Percentiles rank a stretch among this genome's conserved stretches.
These are phyloP conservation scores for Heritiera littoralis DNA, from an alignment of 345 rosid genomes.

Conservation along the genomic window DNA sequence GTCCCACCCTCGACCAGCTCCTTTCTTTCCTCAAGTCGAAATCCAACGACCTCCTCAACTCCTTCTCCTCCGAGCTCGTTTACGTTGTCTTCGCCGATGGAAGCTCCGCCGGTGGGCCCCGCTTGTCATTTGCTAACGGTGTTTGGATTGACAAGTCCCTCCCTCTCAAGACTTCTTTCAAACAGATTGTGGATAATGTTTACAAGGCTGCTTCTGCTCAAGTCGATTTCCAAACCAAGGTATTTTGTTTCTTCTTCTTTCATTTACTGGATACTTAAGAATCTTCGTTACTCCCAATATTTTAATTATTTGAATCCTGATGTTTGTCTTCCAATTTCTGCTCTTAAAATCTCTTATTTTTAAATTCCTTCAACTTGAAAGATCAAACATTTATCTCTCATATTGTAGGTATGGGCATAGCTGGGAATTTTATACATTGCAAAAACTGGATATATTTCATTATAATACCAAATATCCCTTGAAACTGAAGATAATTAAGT, in stretches of 20 bases:
- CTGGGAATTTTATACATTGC: not conserved
- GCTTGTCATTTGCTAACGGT: conserved; percentile 58
- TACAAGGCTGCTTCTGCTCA: conserved; percentile 64
- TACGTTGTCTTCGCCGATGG: conserved; percentile 69
- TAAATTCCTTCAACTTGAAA: not conserved
- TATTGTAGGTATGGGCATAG: not conserved
- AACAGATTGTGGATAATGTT: conserved; percentile 46
- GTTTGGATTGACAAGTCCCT: conserved; percentile 71
- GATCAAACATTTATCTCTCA: not conserved
- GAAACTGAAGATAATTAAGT: not conserved
- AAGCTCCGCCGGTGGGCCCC: conserved; percentile 65
- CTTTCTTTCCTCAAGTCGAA: conserved; percentile 71
- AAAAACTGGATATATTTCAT: not conserved
- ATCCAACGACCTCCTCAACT: conserved; percentile 51
- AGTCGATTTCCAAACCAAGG: conserved; percentile 80
- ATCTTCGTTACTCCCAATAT: not conserved
- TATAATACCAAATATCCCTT: not conserved
- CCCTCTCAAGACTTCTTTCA: conserved; percentile 58
- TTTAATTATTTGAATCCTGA: not conserved
- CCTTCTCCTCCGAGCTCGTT: conserved; percentile 62
- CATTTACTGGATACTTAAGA: not conserved
- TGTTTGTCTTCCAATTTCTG: not conserved
- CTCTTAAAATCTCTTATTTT: not conserved
- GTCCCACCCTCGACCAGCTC: conserved; percentile 65
- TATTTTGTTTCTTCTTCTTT: conserved; percentile 5